A percentile compares a stretch with the other conserved stretches of the same genome.
Evolutionary conservation across 148 eudicot species (phyloP).

Genomic region (Bassia scoparia): DNA sequence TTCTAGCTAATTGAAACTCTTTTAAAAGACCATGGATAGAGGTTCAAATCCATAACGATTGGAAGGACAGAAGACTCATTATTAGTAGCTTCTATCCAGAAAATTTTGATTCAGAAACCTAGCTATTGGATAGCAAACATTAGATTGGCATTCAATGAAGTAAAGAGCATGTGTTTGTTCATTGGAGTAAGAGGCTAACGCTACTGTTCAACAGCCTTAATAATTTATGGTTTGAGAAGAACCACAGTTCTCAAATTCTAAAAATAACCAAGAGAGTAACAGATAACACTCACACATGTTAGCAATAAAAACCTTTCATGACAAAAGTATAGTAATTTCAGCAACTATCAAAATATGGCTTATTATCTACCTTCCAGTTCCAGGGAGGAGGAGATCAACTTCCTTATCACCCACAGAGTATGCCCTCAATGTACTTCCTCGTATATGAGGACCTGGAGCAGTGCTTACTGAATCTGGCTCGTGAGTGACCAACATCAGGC

Average conservation of each 20-base stretch:
- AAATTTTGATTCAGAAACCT: no score
- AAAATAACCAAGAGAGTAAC: not conserved
- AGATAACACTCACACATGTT: not conserved
- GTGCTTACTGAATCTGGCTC: constrained; percentile 73
- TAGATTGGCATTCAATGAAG: no score
- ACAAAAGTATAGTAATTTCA: not conserved
- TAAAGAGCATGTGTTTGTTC: not conserved
- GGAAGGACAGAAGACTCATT: no score
- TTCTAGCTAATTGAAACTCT: no score
- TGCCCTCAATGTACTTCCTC: constrained; percentile 78
- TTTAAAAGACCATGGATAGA: no score
- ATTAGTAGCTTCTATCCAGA: no score
- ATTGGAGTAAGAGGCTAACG: not conserved
- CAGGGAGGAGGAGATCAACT: constrained; percentile 94
- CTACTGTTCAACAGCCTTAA: not conserved
- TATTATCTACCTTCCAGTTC: constrained; percentile 74
- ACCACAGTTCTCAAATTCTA: not conserved
- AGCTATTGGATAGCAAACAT: no score
- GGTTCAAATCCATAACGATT: no score
- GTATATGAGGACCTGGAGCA: constrained; percentile 82
- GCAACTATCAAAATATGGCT: not conserved
- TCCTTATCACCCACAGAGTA: constrained; percentile 73
- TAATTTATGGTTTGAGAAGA: not conserved
- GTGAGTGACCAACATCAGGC: constrained; percentile 79
- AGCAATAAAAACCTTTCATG: not conserved